Conservation (phyloP, 306 rosid species). For the Cicer judaicum region DNA sequence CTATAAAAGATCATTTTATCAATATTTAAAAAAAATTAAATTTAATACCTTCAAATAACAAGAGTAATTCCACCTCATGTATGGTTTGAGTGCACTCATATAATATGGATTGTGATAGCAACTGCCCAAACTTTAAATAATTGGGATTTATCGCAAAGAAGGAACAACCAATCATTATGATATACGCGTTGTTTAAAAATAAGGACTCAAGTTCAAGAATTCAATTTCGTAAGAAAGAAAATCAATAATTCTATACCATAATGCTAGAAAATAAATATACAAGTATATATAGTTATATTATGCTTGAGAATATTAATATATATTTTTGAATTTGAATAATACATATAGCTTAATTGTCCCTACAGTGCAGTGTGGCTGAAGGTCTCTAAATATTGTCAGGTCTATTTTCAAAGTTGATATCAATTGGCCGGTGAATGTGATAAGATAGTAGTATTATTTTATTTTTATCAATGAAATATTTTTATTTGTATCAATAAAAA, state of each 20-base stretch:
- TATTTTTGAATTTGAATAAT: too few relatives aligned
- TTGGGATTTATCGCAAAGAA: slow-evolving; percentile 34
- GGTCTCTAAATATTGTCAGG: neutral
- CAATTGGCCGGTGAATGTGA: neutral
- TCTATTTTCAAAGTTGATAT: neutral
- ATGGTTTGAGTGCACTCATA: neutral
- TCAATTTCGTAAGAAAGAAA: neutral
- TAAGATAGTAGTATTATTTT: neutral
- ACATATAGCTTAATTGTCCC: neutral
- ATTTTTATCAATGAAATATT: too few relatives aligned
- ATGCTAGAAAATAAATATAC: neutral
- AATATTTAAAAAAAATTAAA: too few relatives aligned
- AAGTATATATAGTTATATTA: neutral
- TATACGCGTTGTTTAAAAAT: slow-evolving; percentile 35
- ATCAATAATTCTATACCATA: neutral
- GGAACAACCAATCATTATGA: slow-evolving; percentile 39
- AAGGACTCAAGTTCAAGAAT: slow-evolving; percentile 23
- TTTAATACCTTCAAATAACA: too few relatives aligned
- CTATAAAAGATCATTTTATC: too few relatives aligned
- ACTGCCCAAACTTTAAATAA: slow-evolving; percentile 18
- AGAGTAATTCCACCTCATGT: too few relatives aligned
- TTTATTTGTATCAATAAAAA: neutral
- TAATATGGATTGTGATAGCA: slow-evolving; percentile 30
- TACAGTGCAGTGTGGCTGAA: slow-evolving; percentile 5
- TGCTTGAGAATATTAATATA: neutral